phyloP scores from a whole-genome alignment of 148 eudicot species.

The Silene uniflora region DNA sequence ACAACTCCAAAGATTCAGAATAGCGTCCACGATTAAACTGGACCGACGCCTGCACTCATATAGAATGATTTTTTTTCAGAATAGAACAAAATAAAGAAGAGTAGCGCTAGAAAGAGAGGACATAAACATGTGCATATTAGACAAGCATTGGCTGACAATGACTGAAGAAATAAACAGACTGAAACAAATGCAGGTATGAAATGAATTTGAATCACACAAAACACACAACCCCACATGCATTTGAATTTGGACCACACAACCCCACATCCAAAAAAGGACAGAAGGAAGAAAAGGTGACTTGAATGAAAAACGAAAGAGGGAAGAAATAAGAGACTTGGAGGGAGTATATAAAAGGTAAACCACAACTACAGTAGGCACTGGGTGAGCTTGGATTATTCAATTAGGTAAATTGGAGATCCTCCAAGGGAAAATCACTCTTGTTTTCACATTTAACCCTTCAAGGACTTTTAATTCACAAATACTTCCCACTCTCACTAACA shows the following conservation, averaged over 20 bases:
- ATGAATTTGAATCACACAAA: too few relatives aligned
- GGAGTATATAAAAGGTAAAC: neutral
- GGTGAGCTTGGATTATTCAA: neutral
- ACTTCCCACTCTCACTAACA: too few relatives aligned
- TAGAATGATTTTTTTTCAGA: slow-evolving; percentile 14
- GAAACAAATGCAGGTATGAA: neutral
- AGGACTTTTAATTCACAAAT: too few relatives aligned
- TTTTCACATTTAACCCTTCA: neutral
- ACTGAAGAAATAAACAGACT: neutral
- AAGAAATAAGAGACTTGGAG: too few relatives aligned
- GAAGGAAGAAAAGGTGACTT: too few relatives aligned
- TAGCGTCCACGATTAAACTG: slow-evolving; percentile 84
- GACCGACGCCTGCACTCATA: slow-evolving; percentile 75
- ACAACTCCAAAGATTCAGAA: slow-evolving; percentile 79
- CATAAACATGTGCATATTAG: neutral
- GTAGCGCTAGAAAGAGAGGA: neutral
- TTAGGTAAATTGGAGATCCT: neutral
- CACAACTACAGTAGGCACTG: neutral
- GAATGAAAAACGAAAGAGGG: too few relatives aligned
- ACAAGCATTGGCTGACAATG: neutral
- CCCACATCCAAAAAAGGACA: too few relatives aligned
- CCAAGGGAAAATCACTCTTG: neutral
- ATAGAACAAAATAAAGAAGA: slow-evolving; percentile 1
- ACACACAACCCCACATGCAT: too few relatives aligned
- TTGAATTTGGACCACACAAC: too few relatives aligned